Conservation (phyloP, 805 yeast genomes). For the Kodamaea lidongshanica region DNA sequence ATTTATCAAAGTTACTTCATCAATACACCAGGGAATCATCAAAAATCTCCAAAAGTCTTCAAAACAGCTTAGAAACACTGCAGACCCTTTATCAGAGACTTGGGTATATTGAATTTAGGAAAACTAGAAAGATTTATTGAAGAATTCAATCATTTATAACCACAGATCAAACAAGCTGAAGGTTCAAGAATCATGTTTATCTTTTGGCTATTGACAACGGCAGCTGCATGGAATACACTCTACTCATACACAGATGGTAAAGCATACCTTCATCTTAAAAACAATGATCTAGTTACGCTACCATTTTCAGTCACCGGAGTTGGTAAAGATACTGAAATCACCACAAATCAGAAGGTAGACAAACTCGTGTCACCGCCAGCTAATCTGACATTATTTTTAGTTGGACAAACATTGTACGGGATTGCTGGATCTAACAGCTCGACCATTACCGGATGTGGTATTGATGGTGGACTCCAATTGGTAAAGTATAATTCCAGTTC, state of each 20-base stretch:
- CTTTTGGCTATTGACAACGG: conserved; percentile 1
- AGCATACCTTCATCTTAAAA: conserved; percentile 29
- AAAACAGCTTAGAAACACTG: too few relatives aligned
- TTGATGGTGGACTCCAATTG: conserved; percentile 21
- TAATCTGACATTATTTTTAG: conserved; percentile 27
- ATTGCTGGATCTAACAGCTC: conserved; percentile 10
- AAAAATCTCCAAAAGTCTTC: too few relatives aligned
- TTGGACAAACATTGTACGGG: conserved; percentile 26
- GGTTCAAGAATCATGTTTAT: neutral
- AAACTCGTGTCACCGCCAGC: conserved; percentile 27
- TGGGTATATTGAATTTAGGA: conserved; percentile 1
- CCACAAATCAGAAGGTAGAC: conserved; percentile 18
- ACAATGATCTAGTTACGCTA: conserved; percentile 31
- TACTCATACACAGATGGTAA: conserved; percentile 30
- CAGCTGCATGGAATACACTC: conserved; percentile 26
- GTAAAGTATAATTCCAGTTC: conserved; percentile 14
- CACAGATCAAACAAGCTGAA: neutral
- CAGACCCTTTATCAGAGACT: conserved; percentile 6
- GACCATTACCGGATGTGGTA: conserved; percentile 18
- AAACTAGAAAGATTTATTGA: neutral
- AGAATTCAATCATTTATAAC: neutral
- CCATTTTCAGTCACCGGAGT: conserved; percentile 32
- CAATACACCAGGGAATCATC: too few relatives aligned
- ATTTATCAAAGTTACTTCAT: too few relatives aligned
- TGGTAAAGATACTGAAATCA: conserved; percentile 12